Conservation (phyloP, 768 basidiomycete species). For the Pilatotrama ljubarskyi region DNA sequence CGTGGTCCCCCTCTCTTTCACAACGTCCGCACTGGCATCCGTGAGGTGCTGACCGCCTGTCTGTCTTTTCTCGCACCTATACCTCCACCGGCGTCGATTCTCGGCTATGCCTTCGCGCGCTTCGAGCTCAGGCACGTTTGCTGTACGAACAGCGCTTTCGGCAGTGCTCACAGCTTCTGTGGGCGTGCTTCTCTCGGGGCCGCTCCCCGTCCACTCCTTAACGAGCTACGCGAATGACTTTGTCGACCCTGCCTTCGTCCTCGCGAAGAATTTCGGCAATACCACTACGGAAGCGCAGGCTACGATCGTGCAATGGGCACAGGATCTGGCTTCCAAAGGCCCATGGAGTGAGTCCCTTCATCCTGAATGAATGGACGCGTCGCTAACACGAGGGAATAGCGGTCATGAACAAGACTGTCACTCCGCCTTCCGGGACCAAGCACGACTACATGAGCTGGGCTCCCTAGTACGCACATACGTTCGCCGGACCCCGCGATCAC, state of each 20-base stretch:
- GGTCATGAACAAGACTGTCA: conserved; percentile 48
- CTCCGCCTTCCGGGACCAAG: conserved; percentile 51
- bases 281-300: conserved; percentile 47
- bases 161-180: conserved; percentile 7
- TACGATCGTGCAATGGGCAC: conserved; percentile 50
- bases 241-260: conserved; percentile 51
- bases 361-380: neutral
- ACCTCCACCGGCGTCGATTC: neutral
- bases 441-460: conserved; percentile 74
- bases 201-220: conserved; percentile 27
- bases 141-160: neutral
- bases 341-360: conserved; percentile 54
- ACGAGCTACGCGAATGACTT: conserved; percentile 57
- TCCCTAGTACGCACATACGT: conserved; percentile 52
- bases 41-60: neutral
- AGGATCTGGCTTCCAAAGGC: conserved; percentile 40
- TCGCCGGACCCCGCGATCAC: neutral
- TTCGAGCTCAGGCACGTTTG: neutral
- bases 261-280: conserved; percentile 41
- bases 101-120: neutral
- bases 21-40: neutral
- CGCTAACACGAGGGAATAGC: conserved; percentile 31
- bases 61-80: neutral
- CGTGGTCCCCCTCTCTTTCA: neutral
- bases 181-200: conserved; percentile 6